These are phyloP conservation scores for Neocatenulostroma microsporum DNA, from an alignment of 2,329 filamentous ascomycete genomes.

Conservation along the genomic window DNA sequence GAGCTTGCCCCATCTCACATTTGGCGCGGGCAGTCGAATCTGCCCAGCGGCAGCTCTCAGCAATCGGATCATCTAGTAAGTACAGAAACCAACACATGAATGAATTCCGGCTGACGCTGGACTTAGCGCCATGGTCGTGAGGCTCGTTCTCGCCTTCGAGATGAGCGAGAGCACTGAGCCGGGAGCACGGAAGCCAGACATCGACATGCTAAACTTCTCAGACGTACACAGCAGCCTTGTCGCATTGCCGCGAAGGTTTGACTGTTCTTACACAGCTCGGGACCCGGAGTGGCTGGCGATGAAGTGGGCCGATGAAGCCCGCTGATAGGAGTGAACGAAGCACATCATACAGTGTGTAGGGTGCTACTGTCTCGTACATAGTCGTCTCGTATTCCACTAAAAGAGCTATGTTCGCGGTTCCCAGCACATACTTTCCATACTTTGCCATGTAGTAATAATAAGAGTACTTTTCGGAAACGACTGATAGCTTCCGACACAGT, in stretches of 20 bases:
- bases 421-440: no score
- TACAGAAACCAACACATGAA: no score
- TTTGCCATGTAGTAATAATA: no score
- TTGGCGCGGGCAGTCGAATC: conserved; percentile 3
- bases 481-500: no score
- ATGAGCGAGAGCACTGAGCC: not conserved
- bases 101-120: no score
- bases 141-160: conserved; percentile 2
- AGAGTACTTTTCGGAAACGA: no score
- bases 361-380: no score
- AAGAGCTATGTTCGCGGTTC: no score
- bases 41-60: conserved; percentile 1
- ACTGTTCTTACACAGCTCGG: conserved; percentile 1
- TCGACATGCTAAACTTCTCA: conserved; percentile 1
- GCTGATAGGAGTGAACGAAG: no score
- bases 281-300: conserved; percentile 2
- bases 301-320: no score
- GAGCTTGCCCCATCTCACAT: conserved; percentile 1
- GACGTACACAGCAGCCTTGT: not conserved
- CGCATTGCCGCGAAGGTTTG: not conserved
- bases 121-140: not conserved
- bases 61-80: conserved; percentile 3
- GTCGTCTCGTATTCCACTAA: no score
- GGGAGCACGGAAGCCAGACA: not conserved
- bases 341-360: no score